Percentiles rank a stretch among this genome's conserved stretches.
phyloP scores from a whole-genome alignment of 2,329 filamentous ascomycete genomes.

The Bertia moriformis region DNA sequence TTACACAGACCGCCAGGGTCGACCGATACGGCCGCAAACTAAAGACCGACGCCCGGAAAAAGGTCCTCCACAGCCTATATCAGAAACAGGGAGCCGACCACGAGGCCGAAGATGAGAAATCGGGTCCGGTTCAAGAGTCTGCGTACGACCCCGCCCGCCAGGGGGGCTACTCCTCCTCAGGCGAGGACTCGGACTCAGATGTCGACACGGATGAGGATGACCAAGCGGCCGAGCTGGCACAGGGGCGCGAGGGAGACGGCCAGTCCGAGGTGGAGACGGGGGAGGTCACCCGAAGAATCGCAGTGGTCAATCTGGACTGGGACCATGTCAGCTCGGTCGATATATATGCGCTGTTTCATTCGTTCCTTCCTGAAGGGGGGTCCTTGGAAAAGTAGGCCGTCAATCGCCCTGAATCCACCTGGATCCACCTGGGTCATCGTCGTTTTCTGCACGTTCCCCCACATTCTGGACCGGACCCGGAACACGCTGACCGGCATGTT shows the following conservation, averaged over 20 bases:
- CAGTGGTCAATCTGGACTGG: conserved; percentile 94
- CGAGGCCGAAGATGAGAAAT: conserved; percentile 21
- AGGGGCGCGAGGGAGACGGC: conserved; percentile 43
- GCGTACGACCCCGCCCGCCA: conserved; percentile 60
- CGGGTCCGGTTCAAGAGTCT: too few relatives aligned
- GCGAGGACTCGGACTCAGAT: not conserved
- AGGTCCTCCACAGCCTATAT: conserved; percentile 69
- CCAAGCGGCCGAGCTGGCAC: conserved; percentile 33
- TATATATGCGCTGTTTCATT: conserved; percentile 78
- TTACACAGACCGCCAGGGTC: conserved; percentile 68
- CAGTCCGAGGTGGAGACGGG: conserved; percentile 66
- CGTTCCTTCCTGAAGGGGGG: too few relatives aligned
- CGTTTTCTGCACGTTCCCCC: too few relatives aligned
- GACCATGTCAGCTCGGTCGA: conserved; percentile 85
- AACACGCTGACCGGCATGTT: conserved; percentile 54
- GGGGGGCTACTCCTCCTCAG: conserved; percentile 60
- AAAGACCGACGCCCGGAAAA: conserved; percentile 62
- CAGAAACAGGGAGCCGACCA: conserved; percentile 38
- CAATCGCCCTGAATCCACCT: too few relatives aligned
- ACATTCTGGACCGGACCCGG: too few relatives aligned
- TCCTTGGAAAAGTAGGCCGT: too few relatives aligned
- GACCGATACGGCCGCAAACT: conserved; percentile 83
- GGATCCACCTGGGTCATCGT: too few relatives aligned
- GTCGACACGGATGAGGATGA: conserved; percentile 29
- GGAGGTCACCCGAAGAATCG: conserved; percentile 71